Conservation (phyloP, 345 rosid genomes). For the Zanthoxylum bungeanum region DNA sequence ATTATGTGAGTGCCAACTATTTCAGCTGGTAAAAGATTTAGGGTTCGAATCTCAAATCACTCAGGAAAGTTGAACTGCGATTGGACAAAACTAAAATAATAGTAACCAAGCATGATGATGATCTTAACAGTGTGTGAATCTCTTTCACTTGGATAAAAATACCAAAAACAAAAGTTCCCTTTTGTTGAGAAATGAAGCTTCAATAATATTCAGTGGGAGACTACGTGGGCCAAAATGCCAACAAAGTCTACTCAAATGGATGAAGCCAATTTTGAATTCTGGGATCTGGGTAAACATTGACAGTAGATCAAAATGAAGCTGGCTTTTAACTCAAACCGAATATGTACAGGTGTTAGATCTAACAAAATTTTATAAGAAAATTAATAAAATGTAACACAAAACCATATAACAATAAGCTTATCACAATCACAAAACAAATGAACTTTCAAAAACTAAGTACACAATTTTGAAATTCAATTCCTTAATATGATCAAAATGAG, state of each 20-base stretch:
- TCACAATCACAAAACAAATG: background rate
- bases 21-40: no score
- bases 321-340: background rate
- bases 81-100: no score
- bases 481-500: slow-evolving; percentile 6
- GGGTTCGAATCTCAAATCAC: no score
- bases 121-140: background rate
- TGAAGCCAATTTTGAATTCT: background rate
- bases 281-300: background rate
- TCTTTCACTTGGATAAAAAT: background rate
- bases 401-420: background rate
- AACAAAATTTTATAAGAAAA: background rate
- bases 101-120: no score
- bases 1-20: no score
- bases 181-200: background rate
- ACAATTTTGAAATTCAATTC: background rate
- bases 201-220: background rate
- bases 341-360: no score
- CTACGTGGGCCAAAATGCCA: background rate
- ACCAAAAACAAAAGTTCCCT: background rate
- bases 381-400: background rate
- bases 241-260: background rate
- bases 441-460: background rate
- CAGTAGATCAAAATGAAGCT: background rate
- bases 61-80: no score